Percentiles rank a stretch among this genome's conserved stretches.
phyloP scores from a whole-genome alignment of 805 yeast species.

The Tetrapisispora namnaoensis region DNA sequence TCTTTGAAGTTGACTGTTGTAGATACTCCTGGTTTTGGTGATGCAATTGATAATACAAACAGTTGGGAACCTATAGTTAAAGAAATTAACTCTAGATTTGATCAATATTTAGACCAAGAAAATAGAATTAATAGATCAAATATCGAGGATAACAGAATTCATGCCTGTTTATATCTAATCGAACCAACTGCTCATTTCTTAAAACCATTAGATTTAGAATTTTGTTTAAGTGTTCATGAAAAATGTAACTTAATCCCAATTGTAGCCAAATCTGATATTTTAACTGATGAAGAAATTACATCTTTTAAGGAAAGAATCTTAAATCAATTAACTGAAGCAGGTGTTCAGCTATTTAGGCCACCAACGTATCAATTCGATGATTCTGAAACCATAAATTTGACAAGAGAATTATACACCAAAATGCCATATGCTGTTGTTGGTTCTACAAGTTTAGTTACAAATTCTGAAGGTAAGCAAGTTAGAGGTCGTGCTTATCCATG shows the following conservation, averaged over 20 bases:
- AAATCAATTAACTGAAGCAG: constrained; percentile 66
- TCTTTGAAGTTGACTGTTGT: constrained; percentile 73
- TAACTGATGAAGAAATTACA: constrained; percentile 75
- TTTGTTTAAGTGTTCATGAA: constrained; percentile 79
- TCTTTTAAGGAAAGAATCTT: constrained; percentile 68
- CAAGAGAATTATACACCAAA: constrained; percentile 54
- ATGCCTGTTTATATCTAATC: constrained; percentile 86
- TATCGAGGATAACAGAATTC: constrained; percentile 74
- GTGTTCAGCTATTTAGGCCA: constrained; percentile 70
- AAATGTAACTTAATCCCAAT: constrained; percentile 91
- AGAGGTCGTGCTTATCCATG: constrained; percentile 94
- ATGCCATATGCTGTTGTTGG: constrained; percentile 95
- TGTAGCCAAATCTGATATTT: constrained; percentile 88
- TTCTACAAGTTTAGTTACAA: constrained; percentile 66
- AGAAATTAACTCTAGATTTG: constrained; percentile 79
- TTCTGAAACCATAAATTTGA: constrained; percentile 63
- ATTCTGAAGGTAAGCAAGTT: constrained; percentile 75
- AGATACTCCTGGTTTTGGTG: constrained; percentile 93
- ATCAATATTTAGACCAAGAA: constrained; percentile 81
- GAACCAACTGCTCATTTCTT: constrained; percentile 96
- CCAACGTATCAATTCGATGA: constrained; percentile 72
- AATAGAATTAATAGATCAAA: constrained; percentile 67
- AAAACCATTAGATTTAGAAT: constrained; percentile 78
- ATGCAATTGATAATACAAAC: constrained; percentile 66
- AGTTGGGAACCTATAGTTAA: constrained; percentile 88